Evolutionary conservation across 352 stramenopile species (phyloP).

Genomic region (Globisporangium mamillatum): DNA sequence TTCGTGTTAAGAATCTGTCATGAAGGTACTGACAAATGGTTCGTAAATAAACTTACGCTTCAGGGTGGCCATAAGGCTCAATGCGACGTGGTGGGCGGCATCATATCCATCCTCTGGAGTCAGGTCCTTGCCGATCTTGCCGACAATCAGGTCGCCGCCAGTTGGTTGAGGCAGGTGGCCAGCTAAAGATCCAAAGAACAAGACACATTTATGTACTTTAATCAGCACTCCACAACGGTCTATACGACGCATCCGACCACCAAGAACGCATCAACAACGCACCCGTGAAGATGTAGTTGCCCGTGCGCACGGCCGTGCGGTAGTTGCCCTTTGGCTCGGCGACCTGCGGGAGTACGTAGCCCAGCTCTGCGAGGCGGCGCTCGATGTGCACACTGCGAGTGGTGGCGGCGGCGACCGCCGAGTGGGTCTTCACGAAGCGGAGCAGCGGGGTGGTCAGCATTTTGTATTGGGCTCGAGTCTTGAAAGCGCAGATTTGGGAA

Average conservation of each 20-base stretch:
- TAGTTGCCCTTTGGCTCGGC: conserved; percentile 89
- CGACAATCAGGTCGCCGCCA: conserved; percentile 61
- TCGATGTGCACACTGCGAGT: conserved; percentile 79
- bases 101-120: conserved; percentile 84
- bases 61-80: conserved; percentile 87
- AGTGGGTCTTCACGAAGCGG: conserved; percentile 22
- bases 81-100: conserved; percentile 68
- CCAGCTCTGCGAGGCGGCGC: conserved; percentile 73
- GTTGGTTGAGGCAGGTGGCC: conserved; percentile 58
- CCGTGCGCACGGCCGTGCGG: conserved; percentile 78
- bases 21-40: not conserved
- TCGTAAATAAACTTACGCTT: conserved; percentile 42
- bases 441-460: conserved; percentile 31
- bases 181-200: conserved; percentile 22
- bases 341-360: conserved; percentile 60
- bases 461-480: not conserved
- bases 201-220: not conserved
- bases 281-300: conserved; percentile 82
- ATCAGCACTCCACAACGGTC: not conserved
- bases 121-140: conserved; percentile 81
- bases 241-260: not conserved
- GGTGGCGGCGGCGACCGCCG: conserved; percentile 7
- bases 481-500: conserved; percentile 7
- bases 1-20: not conserved
- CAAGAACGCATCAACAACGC: conserved; percentile 5